Evolutionary conservation across 176 grass and related monocot species (phyloP), one percentile per base, ranked within the genome.

Genomic region (Elaeis guineensis): DNA sequence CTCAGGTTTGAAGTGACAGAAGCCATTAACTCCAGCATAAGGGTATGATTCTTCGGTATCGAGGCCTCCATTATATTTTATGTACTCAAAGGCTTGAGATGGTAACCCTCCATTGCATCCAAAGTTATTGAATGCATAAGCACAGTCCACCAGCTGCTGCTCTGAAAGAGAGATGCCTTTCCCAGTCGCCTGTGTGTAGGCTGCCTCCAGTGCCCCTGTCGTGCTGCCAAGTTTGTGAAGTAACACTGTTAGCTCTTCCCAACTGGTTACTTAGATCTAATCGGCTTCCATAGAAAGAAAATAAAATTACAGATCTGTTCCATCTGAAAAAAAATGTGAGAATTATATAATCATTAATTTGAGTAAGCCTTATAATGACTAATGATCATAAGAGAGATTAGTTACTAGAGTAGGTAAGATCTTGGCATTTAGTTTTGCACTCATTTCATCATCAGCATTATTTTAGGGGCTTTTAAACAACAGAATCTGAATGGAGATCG

Each of bases 121-220:
- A 11, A 98, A 98, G 50, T 98, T 98, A 48, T 98, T 98, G 79
- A 73, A 98, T 25, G 51, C 25, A 52, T 8, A 32, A 2, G 73
- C 93, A 54, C 93, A 98, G 57, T 98, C 93, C 26, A 98, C 87
- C 55, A 98, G 88, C 73, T 98, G 93, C 75, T 98, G 93, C 78
- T 98, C 93, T 17, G 93, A 98, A 49, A 98, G 82, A 59, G 88
- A 92, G 32, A 92, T 50, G 12, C 25, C 24, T 55, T 89, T 83
- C 63, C 93, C 87, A 67, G 84, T 89, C 48, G 87, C 84, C 32
- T 98, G 93, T 15, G 81, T 73, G 81, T 98, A 83, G 65, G 87
- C 93, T 53, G 93, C 93, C 82, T 98, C 93, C 78, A 98, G 84
- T 76, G 93, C 88, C 22, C 93, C 93, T 22, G 93, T 98, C 55